Percentiles rank a stretch among this genome's conserved stretches.
Conservation (phyloP, 164 flowering plant species). For the Saururus chinensis region DNA sequence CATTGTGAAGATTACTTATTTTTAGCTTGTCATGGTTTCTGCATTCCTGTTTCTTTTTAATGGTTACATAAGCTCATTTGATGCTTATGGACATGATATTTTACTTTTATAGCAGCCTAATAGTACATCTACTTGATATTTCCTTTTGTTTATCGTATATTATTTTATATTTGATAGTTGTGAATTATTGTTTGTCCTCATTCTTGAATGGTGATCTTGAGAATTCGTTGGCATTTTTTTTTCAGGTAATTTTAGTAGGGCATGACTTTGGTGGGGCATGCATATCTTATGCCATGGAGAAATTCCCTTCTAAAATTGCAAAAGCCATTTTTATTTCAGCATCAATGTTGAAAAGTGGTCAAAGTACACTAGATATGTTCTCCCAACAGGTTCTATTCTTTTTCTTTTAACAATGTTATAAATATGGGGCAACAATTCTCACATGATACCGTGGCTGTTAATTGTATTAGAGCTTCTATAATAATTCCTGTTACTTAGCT, state of each 20-base stretch:
- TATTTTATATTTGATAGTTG: background rate
- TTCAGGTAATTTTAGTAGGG: slow-evolving; percentile 89
- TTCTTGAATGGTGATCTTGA: background rate
- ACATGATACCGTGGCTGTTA: background rate
- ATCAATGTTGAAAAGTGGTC: slow-evolving; percentile 66
- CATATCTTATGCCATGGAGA: slow-evolving; percentile 78
- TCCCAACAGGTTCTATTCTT: slow-evolving; percentile 49
- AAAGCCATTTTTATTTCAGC: slow-evolving; percentile 82
- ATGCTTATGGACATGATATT: background rate
- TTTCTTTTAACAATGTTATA: background rate
- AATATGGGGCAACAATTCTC: background rate
- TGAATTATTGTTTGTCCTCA: too few species aligned
- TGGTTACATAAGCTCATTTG: background rate
- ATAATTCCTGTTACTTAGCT: too few species aligned
- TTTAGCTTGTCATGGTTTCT: too few species aligned
- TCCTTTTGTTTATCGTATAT: background rate
- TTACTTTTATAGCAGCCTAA: background rate
- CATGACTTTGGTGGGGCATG: slow-evolving; percentile 97
- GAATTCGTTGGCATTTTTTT: background rate
- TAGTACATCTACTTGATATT: background rate
- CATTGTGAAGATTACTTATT: too few species aligned
- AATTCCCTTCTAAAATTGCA: slow-evolving; percentile 55
- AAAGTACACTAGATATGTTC: slow-evolving; percentile 66
- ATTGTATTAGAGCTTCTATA: background rate
- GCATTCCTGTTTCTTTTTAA: too few species aligned